Evolutionary conservation across 2,329 filamentous ascomycete genomes (phyloP).

Genomic region (Esteya vermicola): DNA sequence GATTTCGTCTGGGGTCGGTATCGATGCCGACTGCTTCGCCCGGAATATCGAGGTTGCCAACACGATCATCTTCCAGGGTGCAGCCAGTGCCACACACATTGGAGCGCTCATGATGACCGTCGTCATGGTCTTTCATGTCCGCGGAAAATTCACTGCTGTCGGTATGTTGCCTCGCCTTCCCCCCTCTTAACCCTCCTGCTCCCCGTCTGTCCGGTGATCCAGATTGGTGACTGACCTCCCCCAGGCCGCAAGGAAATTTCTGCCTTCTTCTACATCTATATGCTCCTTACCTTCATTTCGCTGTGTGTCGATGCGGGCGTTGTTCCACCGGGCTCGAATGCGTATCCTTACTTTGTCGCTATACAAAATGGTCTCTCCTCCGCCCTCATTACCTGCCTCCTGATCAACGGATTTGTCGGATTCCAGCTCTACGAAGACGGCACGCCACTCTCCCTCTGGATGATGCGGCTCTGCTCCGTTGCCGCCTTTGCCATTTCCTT

Average conservation of each 20-base stretch:
- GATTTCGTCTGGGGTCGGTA: conserved; percentile 56
- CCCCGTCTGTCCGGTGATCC: no score
- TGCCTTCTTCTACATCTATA: conserved; percentile 94
- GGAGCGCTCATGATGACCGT: conserved; percentile 81
- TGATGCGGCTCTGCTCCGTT: conserved; percentile 64
- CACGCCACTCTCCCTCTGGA: conserved; percentile 85
- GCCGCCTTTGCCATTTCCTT: conserved; percentile 78
- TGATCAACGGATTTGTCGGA: conserved; percentile 96
- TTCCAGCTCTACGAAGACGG: conserved; percentile 98
- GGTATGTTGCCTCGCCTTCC: no score
- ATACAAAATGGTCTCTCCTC: conserved; percentile 75
- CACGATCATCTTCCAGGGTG: conserved; percentile 95
- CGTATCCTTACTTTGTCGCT: conserved; percentile 85
- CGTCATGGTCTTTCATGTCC: conserved; percentile 92
- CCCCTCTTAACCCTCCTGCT: no score
- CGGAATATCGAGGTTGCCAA: conserved; percentile 93
- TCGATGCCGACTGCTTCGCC: conserved; percentile 83
- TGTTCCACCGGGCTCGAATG: conserved; percentile 62
- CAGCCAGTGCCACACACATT: conserved; percentile 85
- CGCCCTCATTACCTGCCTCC: conserved; percentile 71
- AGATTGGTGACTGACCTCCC: no score
- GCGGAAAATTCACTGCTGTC: conserved; percentile 96
- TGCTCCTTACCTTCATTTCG: conserved; percentile 76
- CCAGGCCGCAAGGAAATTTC: conserved; percentile 54
- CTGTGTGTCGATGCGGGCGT: conserved; percentile 88